Conservation (phyloP, 1,139 yeast genomes). For the Saccharomyces hybrid region DNA sequence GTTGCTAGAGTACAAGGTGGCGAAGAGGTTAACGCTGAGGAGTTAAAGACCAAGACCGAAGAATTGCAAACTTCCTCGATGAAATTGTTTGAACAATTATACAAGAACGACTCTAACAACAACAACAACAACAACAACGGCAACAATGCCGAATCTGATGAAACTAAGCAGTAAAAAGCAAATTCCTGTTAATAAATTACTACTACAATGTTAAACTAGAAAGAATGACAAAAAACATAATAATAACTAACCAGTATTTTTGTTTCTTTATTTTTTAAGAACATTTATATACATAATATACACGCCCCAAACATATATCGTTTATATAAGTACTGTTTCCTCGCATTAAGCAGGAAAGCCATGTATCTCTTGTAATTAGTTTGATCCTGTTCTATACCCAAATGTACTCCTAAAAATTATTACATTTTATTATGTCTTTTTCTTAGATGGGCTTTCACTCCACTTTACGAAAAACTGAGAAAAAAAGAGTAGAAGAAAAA, state of each 20-base stretch:
- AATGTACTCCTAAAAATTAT: not conserved
- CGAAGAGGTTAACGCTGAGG: slow-evolving; percentile 84
- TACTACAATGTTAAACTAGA: not conserved
- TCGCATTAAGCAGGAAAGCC: not conserved
- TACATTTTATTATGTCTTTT: not conserved
- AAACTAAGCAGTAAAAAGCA: slow-evolving; percentile 23
- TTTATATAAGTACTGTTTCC: slow-evolving; percentile 1
- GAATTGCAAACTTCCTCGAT: slow-evolving; percentile 84
- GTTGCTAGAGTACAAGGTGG: slow-evolving; percentile 80
- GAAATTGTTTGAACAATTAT: slow-evolving; percentile 91
- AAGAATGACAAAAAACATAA: slow-evolving; percentile 1
- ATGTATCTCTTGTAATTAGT: slow-evolving; percentile 1
- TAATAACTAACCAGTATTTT: not conserved
- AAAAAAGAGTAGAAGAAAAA: not conserved
- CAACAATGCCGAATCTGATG: slow-evolving; percentile 22
- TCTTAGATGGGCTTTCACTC: not conserved
- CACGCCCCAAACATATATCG: not conserved
- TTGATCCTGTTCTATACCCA: not conserved
- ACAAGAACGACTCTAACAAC: slow-evolving; percentile 52
- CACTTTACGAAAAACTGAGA: not conserved
- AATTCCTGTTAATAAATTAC: not conserved
- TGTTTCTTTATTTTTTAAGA: not conserved
- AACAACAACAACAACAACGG: slow-evolving; percentile 47
- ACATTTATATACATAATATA: not conserved
- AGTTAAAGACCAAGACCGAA: slow-evolving; percentile 89